These are phyloP conservation scores for Paecilomyces fulvus DNA, from an alignment of 2,329 filamentous ascomycete species.

Conservation along the genomic window DNA sequence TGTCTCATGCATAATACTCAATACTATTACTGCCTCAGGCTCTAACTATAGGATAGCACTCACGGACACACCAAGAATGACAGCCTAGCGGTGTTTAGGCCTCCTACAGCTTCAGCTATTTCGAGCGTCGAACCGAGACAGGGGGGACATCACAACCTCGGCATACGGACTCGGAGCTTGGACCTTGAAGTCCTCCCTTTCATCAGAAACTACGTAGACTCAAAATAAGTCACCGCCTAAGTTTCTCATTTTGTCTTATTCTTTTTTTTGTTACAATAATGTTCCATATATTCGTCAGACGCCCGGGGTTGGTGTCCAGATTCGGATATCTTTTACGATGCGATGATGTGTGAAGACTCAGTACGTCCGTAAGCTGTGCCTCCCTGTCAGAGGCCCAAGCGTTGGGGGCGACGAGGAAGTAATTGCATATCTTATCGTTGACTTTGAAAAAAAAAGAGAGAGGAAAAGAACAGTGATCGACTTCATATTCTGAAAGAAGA, in stretches of 20 bases:
- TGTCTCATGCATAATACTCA: not conserved
- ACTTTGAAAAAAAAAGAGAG: no score
- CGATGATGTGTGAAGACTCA: no score
- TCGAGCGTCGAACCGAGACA: not conserved
- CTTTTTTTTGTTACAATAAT: not conserved
- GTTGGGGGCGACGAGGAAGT: no score
- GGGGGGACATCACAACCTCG: not conserved
- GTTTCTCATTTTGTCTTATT: not conserved
- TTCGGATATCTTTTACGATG: no score
- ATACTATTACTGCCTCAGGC: not conserved
- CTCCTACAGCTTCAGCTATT: not conserved
- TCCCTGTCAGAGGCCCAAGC: no score
- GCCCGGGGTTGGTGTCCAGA: no score
- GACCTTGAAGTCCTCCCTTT: not conserved
- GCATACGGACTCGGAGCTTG: not conserved
- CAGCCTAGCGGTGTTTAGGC: not conserved
- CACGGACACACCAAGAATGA: not conserved
- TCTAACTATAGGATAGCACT: not conserved
- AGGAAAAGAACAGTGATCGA: no score
- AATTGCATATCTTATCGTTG: no score
- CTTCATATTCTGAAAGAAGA: no score
- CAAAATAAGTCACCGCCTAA: no score
- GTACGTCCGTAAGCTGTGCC: no score
- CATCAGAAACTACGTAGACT: not conserved
- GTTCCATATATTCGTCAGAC: no score